Evolutionary conservation across 129 eudicot genomes (phyloP), one percentile per base, ranked within the genome.

Genomic region (Ambrosia trifida): DNA sequence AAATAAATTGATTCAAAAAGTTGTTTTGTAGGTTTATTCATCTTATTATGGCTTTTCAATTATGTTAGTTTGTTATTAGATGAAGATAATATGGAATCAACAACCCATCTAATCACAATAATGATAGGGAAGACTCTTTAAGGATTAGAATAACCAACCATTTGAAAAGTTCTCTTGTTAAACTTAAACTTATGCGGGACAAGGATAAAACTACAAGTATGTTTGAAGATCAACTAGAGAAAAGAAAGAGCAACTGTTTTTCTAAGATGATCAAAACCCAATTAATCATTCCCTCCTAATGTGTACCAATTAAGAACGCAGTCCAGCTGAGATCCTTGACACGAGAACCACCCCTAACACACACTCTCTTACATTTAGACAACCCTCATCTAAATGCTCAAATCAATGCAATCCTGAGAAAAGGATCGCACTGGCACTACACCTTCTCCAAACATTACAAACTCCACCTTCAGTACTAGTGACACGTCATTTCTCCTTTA

Each of bases 381-480:
- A 64, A 64, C 70, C 70, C 33, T 40, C 70, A 64, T 19, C 36
- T 35, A 35, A 28, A 17, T 38, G 38, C n/a, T 19, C 33, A 45
- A 63, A 38, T 6, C 7, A 31, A 64, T 20, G 17, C 13, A 64
- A 64, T n/a, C 49, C 17, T 16, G 45, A 65, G 49, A 13, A 44
- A 18, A 40, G 17, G 28, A 19, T 18, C 32, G 32, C 20, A 10
- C 18, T 41, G 70, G 4, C 18, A 43, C 53, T 41, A 65, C 50
- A 41, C 33, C 35, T 62, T 24, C 28, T 24, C 70, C 54, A 43
- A 18, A 24, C 32, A 10, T 53, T 65, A 65, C 53, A 41, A n/a
- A 17, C 70, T 14, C 70, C 36, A 40, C n/a, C 51, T 35, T 36
- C 24, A n/a, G n/a, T n/a, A 65, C 20, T 17, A 41, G 45, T 19